Evolutionary conservation across 805 yeast genomes (phyloP), one percentile per base, ranked within the genome.

Genomic region (Saccharomycopsis olivae): DNA sequence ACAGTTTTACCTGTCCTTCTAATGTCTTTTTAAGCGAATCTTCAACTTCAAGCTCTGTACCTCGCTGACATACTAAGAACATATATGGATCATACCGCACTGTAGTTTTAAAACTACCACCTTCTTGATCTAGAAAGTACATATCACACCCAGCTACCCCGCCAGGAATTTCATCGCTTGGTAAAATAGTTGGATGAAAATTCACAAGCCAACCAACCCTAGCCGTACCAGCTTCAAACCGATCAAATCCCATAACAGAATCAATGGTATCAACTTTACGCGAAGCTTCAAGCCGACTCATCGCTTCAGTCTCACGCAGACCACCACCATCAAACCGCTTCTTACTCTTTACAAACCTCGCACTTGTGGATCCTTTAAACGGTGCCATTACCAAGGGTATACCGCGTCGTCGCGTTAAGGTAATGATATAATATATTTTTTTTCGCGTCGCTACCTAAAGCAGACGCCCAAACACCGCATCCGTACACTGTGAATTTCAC

Each of bases 101-200:
- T 1, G 95, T 80, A 3, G 87, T 78, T 55, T 89, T 92, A 65
- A 94, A 92, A 33, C 83, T 75, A 5, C 96, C 98, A 35, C 99
- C 99, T 56, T 88, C 96, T 52, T 85, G 95, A 56, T 88, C 97
- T 5, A 92, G 60, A 51, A 94, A 92, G 55, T 94, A 94, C 58
- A 81, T 87, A 51, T 92, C 96, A 2, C 89, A 96, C 3, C 89
- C 98, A 0, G 96, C 73, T 27, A 72, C 65, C 8, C 95, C 96
- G n/a, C 72, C 65, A 9, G 68, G 51, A 32, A 66, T 63, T 24
- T 74, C 78, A 3, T 71, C 73, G 10, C 73, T 68, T 2, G 80
- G 73, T 17, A 36, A 10, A 15, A 39, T 23, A 1, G 94, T 84
- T 2, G 95, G 75, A 61, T 89, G 98, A 92, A 92, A 86, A 54